phyloP scores from a whole-genome alignment of 768 basidiomycete species.

The Agrocybe chaxingu region DNA sequence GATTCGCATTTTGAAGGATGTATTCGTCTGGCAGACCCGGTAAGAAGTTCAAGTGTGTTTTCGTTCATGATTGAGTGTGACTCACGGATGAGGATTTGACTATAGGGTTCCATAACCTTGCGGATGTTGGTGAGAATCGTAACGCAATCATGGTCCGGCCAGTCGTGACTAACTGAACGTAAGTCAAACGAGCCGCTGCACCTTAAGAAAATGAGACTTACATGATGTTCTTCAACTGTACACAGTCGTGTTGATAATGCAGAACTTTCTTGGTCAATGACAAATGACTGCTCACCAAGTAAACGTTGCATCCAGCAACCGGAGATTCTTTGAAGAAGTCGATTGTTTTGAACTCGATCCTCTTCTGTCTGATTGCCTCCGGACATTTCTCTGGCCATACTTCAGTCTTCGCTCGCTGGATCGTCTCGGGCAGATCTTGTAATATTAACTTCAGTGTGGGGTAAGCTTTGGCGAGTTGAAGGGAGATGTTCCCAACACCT shows the following conservation, averaged over 20 bases:
- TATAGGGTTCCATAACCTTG: conserved; percentile 30
- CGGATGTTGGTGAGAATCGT: conserved; percentile 32
- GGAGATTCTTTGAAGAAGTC: conserved; percentile 38
- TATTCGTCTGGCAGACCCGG: conserved; percentile 27
- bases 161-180: conserved; percentile 32
- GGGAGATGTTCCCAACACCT: too few species aligned
- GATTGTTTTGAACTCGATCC: conserved; percentile 33
- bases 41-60: too few species aligned
- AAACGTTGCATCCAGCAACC: conserved; percentile 32
- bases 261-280: background rate
- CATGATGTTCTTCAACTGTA: conserved; percentile 34
- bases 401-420: conserved; percentile 23
- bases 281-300: conserved; percentile 29
- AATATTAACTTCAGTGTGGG: conserved; percentile 19
- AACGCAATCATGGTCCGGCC: conserved; percentile 33
- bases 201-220: conserved; percentile 12
- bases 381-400: conserved; percentile 32
- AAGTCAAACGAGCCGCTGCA: background rate
- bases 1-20: conserved; percentile 19
- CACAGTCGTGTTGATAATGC: background rate
- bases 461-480: too few species aligned
- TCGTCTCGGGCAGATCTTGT: conserved; percentile 32
- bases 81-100: conserved; percentile 36
- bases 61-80: conserved; percentile 14
- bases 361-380: conserved; percentile 28